Conservation (phyloP, 306 rosid species). For the Myrica gale region DNA sequence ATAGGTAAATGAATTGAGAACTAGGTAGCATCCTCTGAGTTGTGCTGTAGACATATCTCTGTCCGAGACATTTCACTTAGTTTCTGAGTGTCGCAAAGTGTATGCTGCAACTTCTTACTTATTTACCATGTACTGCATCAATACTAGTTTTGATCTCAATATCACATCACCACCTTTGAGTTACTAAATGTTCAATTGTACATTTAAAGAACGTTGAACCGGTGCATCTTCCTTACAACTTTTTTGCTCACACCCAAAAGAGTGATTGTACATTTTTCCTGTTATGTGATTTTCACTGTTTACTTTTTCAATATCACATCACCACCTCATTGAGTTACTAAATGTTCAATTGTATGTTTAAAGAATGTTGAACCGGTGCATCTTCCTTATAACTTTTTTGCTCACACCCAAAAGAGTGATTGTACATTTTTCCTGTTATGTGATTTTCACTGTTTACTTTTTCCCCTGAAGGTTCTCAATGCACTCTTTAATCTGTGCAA, state of each 20-base stretch:
- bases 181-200: background rate
- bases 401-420: no score
- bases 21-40: background rate
- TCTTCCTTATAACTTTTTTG: background rate
- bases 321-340: background rate
- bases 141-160: background rate
- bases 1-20: background rate
- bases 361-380: background rate
- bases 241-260: no score
- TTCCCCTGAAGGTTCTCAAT: constrained; percentile 69
- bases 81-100: no score
- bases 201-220: background rate
- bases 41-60: background rate
- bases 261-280: background rate
- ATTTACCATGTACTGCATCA: background rate
- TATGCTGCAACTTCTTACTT: background rate
- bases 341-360: background rate
- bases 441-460: background rate
- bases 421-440: background rate
- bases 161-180: background rate
- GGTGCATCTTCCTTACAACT: background rate
- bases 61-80: no score
- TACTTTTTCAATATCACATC: constrained; percentile 4
- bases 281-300: no score
- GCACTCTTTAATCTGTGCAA: constrained; percentile 96